Evolutionary conservation across 192 early-diverging fungal genomes (phyloP), one percentile per base, ranked within the genome.

Genomic region (Coemansia sp.): DNA sequence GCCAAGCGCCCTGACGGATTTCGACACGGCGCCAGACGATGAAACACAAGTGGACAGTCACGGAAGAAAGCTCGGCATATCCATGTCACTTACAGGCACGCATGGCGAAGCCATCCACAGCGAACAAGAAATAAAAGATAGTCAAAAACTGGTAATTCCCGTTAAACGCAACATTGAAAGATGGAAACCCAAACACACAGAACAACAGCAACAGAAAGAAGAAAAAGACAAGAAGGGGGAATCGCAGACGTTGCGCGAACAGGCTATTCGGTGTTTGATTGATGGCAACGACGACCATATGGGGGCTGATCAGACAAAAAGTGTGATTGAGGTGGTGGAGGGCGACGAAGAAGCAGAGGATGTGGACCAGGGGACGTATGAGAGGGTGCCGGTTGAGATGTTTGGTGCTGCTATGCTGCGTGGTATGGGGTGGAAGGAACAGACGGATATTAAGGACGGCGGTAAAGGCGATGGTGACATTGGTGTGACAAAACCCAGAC

Each of bases 381-480:
- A 90, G 51, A 83, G 88, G 0, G 87, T 95, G 1, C 92, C 95
- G 4, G 88, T 97, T 1, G 92, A 96, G 56, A 88, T 90, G 54
- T 97, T 97, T 87, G 95, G 95, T 0, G 83, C 83, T 2, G 94
- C 94, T 0, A 76, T 96, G 63, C 72, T 97, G 55, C 83, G 92
- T 14, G 95, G 95, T 0, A 94, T 96, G 91, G 95, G 95, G 1
- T 96, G 93, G 93, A 87, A 85, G 48, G 87, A 89, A 22, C 32
- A 49, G 17, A 63, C 30, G 12, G 18, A 33, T 4, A 69, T 56
- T 16, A 49, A 55, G 48, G 30, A 52, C 48, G 65, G 75, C 61
- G 55, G 42, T 10, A 64, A 11, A 58, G 2, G 57, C 52, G 48
- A 60, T 59, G 62, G 83, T 50, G 30, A 75, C 48, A 67, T 48